Conservation (phyloP, 306 rosid genomes). For the Senna siamea region DNA sequence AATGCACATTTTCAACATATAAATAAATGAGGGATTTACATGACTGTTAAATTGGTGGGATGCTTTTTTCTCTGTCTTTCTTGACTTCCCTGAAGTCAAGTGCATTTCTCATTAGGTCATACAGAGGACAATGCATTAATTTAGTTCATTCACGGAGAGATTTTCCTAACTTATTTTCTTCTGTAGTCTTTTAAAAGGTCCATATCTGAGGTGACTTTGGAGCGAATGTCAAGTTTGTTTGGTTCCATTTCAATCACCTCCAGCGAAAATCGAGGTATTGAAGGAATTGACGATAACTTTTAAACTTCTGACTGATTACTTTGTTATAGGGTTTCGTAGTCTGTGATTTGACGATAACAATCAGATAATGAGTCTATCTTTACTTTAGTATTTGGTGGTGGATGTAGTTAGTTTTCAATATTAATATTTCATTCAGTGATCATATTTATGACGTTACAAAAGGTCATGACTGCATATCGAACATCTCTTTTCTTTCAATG, state of each 20-base stretch:
- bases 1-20: neutral
- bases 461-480: neutral
- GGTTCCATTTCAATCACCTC: constrained; percentile 61
- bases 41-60: too few species aligned
- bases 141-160: constrained; percentile 16
- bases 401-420: neutral
- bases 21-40: constrained; percentile 12
- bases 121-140: constrained; percentile 1
- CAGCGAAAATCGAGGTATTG: constrained; percentile 57
- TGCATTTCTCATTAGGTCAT: neutral
- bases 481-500: neutral
- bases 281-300: neutral
- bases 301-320: too few species aligned
- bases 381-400: neutral
- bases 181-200: constrained; percentile 61
- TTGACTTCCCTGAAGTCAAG: constrained; percentile 21
- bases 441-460: constrained; percentile 8
- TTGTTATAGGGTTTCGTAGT: too few species aligned
- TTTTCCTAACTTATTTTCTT: constrained; percentile 43
- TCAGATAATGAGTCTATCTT: constrained; percentile 1
- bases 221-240: constrained; percentile 60
- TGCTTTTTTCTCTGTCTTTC: constrained; percentile 18
- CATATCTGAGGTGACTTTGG: constrained; percentile 68
- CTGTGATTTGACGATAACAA: neutral
- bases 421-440: neutral